Evolutionary conservation across 1,284 basidiomycete species (phyloP).

Genomic region (Rhodotorula sp.): DNA sequence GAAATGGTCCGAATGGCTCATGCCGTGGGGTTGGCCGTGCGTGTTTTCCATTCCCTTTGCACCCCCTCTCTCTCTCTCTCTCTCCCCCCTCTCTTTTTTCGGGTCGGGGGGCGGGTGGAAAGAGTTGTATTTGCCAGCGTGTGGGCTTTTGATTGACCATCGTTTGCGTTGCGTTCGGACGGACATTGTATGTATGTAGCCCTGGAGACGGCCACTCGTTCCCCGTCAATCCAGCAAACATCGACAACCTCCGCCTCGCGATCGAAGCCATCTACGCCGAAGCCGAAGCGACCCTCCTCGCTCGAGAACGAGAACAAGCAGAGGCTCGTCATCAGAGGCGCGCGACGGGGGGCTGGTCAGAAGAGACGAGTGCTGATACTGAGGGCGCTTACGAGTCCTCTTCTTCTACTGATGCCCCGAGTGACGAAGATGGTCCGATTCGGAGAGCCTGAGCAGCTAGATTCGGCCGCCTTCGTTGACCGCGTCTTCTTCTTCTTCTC

Average conservation of each 20-base stretch:
- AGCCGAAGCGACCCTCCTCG: neutral
- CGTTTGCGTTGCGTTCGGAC: too few relatives aligned
- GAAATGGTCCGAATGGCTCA: conserved; percentile 21
- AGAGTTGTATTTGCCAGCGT: too few relatives aligned
- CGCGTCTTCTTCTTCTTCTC: neutral
- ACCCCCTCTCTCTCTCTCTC: too few relatives aligned
- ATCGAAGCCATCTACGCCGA: conserved; percentile 21
- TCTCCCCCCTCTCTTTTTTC: too few relatives aligned
- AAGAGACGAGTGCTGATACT: too few relatives aligned
- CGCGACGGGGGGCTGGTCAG: neutral
- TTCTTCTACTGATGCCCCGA: neutral
- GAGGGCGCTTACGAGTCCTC: neutral
- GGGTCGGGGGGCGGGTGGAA: too few relatives aligned
- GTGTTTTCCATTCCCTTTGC: neutral
- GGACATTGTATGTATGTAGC: too few relatives aligned
- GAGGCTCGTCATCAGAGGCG: neutral
- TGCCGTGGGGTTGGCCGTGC: conserved; percentile 34
- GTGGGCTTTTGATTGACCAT: too few relatives aligned
- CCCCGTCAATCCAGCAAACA: conserved; percentile 23
- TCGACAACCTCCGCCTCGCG: conserved; percentile 13
- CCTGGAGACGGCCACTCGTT: conserved; percentile 24
- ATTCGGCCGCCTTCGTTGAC: too few relatives aligned
- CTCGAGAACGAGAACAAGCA: too few relatives aligned
- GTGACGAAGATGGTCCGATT: conserved; percentile 11
- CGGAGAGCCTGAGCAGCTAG: neutral